Conservation (phyloP, 352 stramenopile species). For the Globisporangium lucens region DNA sequence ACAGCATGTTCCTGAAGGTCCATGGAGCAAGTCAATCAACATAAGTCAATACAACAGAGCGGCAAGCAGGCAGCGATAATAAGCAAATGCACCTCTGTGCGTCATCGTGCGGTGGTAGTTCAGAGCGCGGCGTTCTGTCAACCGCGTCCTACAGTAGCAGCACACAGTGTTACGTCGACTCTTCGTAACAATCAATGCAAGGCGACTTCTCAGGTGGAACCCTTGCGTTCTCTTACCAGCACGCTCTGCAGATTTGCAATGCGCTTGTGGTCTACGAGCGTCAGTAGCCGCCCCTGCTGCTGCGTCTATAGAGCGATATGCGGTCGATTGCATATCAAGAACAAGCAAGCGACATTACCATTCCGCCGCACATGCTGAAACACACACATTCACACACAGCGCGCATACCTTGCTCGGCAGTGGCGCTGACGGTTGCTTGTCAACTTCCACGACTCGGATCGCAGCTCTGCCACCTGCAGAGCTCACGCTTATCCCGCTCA, state of each 20-base stretch:
- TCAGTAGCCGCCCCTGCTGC: conserved; percentile 25
- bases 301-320: neutral
- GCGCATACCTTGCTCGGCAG: neutral
- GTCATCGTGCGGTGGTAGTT: neutral
- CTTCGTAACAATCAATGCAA: neutral
- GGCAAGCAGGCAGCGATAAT: neutral
- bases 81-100: neutral
- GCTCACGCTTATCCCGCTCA: neutral
- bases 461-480: neutral
- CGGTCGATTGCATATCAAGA: neutral
- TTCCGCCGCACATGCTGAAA: neutral
- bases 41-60: neutral
- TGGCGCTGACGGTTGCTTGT: neutral
- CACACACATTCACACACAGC: neutral
- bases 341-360: neutral
- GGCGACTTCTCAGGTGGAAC: neutral
- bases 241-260: conserved; percentile 51
- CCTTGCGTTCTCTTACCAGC: conserved; percentile 17
- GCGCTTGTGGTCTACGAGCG: conserved; percentile 54
- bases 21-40: neutral
- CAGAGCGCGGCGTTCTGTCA: neutral
- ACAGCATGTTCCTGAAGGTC: conserved; percentile 41
- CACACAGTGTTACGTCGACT: neutral
- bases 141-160: neutral
- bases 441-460: neutral